A percentile compares a stretch with the other conserved stretches of the same genome.
Evolutionary conservation across 257 asterid species (phyloP).

Genomic region (Solanum bukasovii): DNA sequence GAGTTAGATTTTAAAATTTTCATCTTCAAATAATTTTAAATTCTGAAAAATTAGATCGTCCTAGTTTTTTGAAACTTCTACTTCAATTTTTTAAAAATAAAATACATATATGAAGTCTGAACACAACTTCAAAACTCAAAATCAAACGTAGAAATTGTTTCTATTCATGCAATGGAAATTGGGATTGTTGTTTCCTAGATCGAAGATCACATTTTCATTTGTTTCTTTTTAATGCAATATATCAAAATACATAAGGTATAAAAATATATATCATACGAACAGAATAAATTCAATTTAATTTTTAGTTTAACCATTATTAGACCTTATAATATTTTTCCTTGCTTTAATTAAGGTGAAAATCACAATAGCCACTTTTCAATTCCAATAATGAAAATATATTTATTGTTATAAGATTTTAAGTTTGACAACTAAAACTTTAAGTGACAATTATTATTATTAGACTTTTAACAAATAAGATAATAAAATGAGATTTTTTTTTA

Average conservation of each 20-base stretch:
- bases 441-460: neutral
- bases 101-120: no score
- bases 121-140: neutral
- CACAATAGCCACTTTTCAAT: neutral
- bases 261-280: neutral
- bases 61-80: no score
- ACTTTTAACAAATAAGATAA: no score
- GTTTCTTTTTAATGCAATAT: neutral
- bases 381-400: neutral
- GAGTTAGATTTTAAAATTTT: no score
- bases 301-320: neutral
- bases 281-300: neutral
- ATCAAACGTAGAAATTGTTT: neutral
- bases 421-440: neutral
- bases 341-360: neutral
- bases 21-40: no score
- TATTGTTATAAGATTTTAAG: neutral
- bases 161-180: neutral
- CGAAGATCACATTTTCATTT: neutral
- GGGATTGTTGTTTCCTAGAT: neutral
- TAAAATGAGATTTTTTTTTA: no score
- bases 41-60: no score
- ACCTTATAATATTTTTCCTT: neutral
- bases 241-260: neutral
- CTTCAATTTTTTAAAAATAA: no score